Evolutionary conservation across 441 rosid species (phyloP), one percentile per base, ranked within the genome.

Genomic region (Bruguiera hainesii): DNA sequence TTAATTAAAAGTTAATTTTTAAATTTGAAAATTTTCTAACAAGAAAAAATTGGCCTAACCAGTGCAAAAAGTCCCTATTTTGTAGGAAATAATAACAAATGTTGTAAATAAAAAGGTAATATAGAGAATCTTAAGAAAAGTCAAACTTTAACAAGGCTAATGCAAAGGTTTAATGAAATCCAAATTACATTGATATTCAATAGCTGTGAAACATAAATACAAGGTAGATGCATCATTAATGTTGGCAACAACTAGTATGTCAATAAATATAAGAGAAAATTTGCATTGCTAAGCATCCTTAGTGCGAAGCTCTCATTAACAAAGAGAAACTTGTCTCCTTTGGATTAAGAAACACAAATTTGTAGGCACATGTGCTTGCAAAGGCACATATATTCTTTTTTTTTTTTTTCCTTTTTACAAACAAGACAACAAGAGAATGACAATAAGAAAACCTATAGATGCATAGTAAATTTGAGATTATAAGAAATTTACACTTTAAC

Each of bases 191-290:
- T 11, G 51, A 31, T 33, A 71, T 46, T 64, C 55, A 28, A 48
- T n/a, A 33, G 19, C 20, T 46, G 46, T 33, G 26, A 10, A n/a
- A 15, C 89, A 84, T 66, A 91, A 75, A 68, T 85, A 68, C 81
- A 94, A 79, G 52, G 91, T 97, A 0, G 89, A 83, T 66, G 90
- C 96, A 75, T 87, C 98, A 46, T 95, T 93, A n/a, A 85, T 83
- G 68, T 81, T 75, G 79, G 84, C 83, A 65, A 85, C 77, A 65
- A 91, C 77, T 4, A 94, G 97, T 84, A 87, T 82, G 76, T 94
- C 90, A 60, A 90, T 87, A 39, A 91, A 87, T 46, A 94, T 89
- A 15, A 86, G 92, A 78, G 71, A 78, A 46, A 91, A 79, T 91
- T 86, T 60, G 97, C 87, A 75, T 91, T 86, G 84, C 96, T 81